Percentiles rank a stretch among this genome's conserved stretches.
Evolutionary conservation across 2,329 filamentous ascomycete species (phyloP).

Genomic region (Aspergillus sojae): DNA sequence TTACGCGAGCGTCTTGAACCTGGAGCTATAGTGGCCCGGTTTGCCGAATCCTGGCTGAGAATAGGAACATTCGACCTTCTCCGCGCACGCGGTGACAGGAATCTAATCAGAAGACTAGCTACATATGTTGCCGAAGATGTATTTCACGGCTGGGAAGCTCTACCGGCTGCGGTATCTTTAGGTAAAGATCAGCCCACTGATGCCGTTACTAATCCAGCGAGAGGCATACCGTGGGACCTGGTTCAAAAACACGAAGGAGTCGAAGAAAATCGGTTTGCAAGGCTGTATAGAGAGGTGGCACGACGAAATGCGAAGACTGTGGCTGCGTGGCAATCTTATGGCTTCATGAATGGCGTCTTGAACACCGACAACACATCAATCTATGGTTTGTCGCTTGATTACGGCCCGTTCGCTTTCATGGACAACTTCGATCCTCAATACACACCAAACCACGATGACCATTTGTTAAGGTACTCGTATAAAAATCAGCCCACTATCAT

Average conservation of each 20-base stretch:
- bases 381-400: slow-evolving; percentile 86
- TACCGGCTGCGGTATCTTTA: slow-evolving; percentile 62
- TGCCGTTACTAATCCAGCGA: slow-evolving; percentile 47
- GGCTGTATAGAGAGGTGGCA: slow-evolving; percentile 84
- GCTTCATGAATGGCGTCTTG: slow-evolving; percentile 98
- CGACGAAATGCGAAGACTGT: slow-evolving; percentile 85
- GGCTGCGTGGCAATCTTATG: slow-evolving; percentile 94
- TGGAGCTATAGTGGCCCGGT: slow-evolving; percentile 87
- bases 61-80: slow-evolving; percentile 97
- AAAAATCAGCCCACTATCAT: slow-evolving; percentile 93
- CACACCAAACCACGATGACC: slow-evolving; percentile 95
- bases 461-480: slow-evolving; percentile 84
- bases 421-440: slow-evolving; percentile 94
- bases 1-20: slow-evolving; percentile 80
- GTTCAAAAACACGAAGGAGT: slow-evolving; percentile 68
- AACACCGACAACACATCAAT: slow-evolving; percentile 98
- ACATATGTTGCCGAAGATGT: slow-evolving; percentile 87
- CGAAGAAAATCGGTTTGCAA: slow-evolving; percentile 82
- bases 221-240: slow-evolving; percentile 59
- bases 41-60: slow-evolving; percentile 87
- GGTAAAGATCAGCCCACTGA: slow-evolving; percentile 43
- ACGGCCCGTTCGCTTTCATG: slow-evolving; percentile 95
- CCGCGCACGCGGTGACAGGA: slow-evolving; percentile 76
- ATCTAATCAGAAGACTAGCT: slow-evolving; percentile 71
- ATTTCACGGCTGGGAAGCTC: slow-evolving; percentile 81